These are phyloP conservation scores for Monosporozyma aquatica DNA, from an alignment of 805 yeast genomes.

Conservation along the genomic window DNA sequence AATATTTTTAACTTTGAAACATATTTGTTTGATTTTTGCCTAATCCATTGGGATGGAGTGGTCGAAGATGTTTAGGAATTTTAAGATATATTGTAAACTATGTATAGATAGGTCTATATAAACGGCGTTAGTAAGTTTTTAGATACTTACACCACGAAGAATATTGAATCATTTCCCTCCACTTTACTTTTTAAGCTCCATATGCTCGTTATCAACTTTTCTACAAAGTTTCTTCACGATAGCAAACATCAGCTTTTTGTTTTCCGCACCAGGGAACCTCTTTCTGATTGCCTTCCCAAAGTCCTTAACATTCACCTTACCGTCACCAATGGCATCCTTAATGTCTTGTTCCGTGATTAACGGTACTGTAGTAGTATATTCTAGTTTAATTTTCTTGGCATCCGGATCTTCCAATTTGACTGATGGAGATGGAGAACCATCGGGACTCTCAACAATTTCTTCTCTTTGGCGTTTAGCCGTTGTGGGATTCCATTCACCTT, in stretches of 20 bases:
- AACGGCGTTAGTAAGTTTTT: background rate
- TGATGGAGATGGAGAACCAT: conserved; percentile 1
- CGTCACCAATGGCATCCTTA: conserved; percentile 43
- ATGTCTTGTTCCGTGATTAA: conserved; percentile 68
- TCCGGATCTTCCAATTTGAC: conserved; percentile 8
- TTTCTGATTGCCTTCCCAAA: conserved; percentile 50
- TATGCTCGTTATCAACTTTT: conserved; percentile 25
- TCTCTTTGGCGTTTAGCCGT: conserved; percentile 28
- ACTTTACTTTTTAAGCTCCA: conserved; percentile 22
- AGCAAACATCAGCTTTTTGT: conserved; percentile 25
- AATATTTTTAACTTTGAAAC: conserved; percentile 1
- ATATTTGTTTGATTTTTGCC: too few relatives aligned
- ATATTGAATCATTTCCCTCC: background rate
- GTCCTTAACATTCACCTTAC: conserved; percentile 40
- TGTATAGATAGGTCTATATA: background rate
- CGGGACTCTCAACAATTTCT: background rate
- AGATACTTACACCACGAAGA: background rate
- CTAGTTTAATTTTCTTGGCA: conserved; percentile 35
- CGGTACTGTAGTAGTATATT: conserved; percentile 16
- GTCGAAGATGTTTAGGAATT: too few relatives aligned
- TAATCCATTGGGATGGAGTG: too few relatives aligned
- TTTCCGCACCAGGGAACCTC: conserved; percentile 35
- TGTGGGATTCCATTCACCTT: conserved; percentile 77
- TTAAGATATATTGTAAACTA: background rate
- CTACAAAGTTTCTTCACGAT: conserved; percentile 26